Evolutionary conservation across 345 rosid species (phyloP).

Genomic region (Firmiana major): DNA sequence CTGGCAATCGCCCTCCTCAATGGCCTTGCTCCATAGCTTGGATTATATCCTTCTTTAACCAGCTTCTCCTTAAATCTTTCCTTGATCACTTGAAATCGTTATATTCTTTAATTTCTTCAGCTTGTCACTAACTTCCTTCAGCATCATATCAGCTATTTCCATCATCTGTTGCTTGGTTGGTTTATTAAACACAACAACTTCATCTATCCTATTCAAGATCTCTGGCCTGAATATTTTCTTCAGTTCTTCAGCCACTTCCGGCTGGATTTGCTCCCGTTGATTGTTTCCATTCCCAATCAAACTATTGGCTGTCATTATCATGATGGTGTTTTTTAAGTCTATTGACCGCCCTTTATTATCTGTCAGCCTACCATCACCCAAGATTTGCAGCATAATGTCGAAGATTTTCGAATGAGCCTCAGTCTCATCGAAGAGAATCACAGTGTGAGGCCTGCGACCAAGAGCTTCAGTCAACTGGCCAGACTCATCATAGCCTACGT

Average conservation of each 20-base stretch:
- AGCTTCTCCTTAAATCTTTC: not conserved
- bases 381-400: not conserved
- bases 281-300: not conserved
- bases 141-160: not conserved
- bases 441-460: not conserved
- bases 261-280: not conserved
- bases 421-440: not conserved
- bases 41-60: not conserved
- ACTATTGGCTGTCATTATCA: conserved; percentile 3
- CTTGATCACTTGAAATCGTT: not conserved
- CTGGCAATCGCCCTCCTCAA: conserved; percentile 2
- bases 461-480: not conserved
- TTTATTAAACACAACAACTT: not conserved
- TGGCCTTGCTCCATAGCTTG: conserved; percentile 10
- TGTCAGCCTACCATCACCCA: conserved; percentile 3
- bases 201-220: conserved; percentile 7
- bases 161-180: not conserved
- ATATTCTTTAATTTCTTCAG: not conserved
- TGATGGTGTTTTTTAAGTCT: conserved; percentile 11
- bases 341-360: not conserved
- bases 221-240: not conserved
- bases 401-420: not conserved
- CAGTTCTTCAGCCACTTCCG: not conserved
- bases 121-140: not conserved
- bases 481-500: not conserved